Conservation (phyloP, 2,329 filamentous ascomycete genomes). For the Bipolaris bicolor region DNA sequence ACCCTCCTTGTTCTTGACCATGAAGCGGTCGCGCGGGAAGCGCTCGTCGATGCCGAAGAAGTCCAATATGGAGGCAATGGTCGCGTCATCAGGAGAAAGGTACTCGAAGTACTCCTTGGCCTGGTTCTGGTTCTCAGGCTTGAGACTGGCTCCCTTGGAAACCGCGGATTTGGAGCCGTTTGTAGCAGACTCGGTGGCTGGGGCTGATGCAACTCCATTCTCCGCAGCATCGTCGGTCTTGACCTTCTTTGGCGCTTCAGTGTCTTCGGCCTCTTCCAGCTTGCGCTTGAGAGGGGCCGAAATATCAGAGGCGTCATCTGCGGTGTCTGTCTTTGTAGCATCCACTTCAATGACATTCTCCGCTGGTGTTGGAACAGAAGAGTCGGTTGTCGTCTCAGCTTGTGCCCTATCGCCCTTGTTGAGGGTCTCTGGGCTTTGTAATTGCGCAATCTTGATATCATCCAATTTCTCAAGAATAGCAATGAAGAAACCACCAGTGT, state of each 20-base stretch:
- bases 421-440: conserved; percentile 34
- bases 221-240: conserved; percentile 37
- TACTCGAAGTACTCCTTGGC: conserved; percentile 94
- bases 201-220: conserved; percentile 16
- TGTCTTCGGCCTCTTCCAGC: conserved; percentile 47
- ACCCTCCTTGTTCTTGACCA: conserved; percentile 92
- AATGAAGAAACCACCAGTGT: conserved; percentile 98
- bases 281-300: conserved; percentile 47
- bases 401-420: conserved; percentile 32
- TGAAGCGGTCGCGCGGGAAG: conserved; percentile 90
- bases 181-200: conserved; percentile 19
- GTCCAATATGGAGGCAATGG: conserved; percentile 75
- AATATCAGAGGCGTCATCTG: conserved; percentile 19
- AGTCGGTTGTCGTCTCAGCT: conserved; percentile 27
- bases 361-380: conserved; percentile 30
- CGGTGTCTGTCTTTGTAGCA: conserved; percentile 23
- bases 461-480: conserved; percentile 89
- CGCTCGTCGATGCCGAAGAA: conserved; percentile 86
- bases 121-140: conserved; percentile 56
- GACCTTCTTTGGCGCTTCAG: conserved; percentile 38
- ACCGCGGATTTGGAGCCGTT: conserved; percentile 17
- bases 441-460: conserved; percentile 58
- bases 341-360: conserved; percentile 35
- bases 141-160: conserved; percentile 37
- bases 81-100: conserved; percentile 73